Evolutionary conservation across 441 rosid genomes (phyloP), one percentile per base, ranked within the genome.

Genomic region (Viola pubescens): DNA sequence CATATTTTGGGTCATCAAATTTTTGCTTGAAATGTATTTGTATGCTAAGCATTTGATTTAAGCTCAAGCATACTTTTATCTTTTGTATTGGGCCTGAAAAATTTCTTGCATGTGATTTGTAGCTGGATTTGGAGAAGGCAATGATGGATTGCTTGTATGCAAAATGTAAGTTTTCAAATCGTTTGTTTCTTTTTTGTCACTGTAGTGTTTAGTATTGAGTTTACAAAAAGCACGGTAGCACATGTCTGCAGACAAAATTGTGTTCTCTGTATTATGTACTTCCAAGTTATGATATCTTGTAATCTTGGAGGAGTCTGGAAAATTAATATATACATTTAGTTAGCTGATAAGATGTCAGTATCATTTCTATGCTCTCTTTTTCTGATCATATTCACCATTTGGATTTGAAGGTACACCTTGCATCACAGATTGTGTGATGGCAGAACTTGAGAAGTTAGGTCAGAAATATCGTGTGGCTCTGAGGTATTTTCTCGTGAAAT

Each of bases 351-450:
- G 16, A 47, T 48, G 46, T 10, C 2, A 14, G 40, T 4, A 54
- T 38, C 34, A 42, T 56, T 49, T 9, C 34, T 37, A 6, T 34
- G 42, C n/a, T n/a, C 13, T 48, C 45, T 51, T 49, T 60, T 59
- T 50, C 41, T 38, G 34, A 68, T 44, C 9, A 62, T 52, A 58
- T 16, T 16, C 14, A 43, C 13, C 57, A 0, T 51, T 13, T 10
- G 58, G 46, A 34, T 70, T 62, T 79, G 51, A 75, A 90, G 99
- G 97, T 61, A 88, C 83, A 48, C 97, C 99, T 61, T 88, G 94
- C 71, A 87, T 94, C 68, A 90, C 95, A 6, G 99, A 94, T 66
- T 94, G 99, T 62, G 99, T 94, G 54, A 94, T 94, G 95, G 97
- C 97, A 11, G 99, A 94, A 81, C 89, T 91, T 13, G 99, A 94